phyloP scores from a whole-genome alignment of 2,329 filamentous ascomycete genomes.

The Exophiala xenobiotica region DNA sequence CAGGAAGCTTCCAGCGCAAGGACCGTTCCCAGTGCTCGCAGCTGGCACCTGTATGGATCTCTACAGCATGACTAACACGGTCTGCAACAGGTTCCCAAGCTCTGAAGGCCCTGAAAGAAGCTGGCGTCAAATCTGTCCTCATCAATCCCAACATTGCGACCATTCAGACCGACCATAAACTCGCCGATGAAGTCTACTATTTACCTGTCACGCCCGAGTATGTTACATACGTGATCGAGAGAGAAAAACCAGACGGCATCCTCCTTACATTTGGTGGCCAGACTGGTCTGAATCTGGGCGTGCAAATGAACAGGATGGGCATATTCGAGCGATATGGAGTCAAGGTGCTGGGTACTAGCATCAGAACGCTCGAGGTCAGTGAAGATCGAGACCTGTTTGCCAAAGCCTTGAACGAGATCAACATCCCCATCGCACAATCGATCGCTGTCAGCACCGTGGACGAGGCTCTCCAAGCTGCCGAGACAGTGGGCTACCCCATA shows the following conservation, averaged over 20 bases:
- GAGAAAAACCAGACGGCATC: constrained; percentile 92
- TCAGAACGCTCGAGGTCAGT: constrained; percentile 88
- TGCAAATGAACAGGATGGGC: constrained; percentile 94
- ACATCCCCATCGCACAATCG: constrained; percentile 95
- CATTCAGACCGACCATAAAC: constrained; percentile 93
- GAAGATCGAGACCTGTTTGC: constrained; percentile 96
- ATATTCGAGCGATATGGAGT: constrained; percentile 94
- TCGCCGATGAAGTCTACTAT: constrained; percentile 97
- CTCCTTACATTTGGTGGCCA: constrained; percentile 97
- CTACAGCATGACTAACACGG: not conserved
- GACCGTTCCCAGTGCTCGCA: too few relatives aligned
- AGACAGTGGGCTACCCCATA: constrained; percentile 89
- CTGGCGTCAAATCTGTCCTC: constrained; percentile 83
- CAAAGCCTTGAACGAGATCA: constrained; percentile 92
- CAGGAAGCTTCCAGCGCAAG: not conserved
- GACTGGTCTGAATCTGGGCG: constrained; percentile 93
- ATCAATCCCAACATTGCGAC: constrained; percentile 99
- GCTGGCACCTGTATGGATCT: not conserved
- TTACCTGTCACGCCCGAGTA: constrained; percentile 97
- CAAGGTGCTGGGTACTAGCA: constrained; percentile 91
- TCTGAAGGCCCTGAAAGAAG: constrained; percentile 94
- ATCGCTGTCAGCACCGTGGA: constrained; percentile 90
- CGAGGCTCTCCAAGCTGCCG: constrained; percentile 83
- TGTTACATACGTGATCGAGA: constrained; percentile 94
- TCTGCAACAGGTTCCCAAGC: constrained; percentile 76